phyloP scores from a whole-genome alignment of 2,329 filamentous ascomycete species.

The Fusarium sp. region DNA sequence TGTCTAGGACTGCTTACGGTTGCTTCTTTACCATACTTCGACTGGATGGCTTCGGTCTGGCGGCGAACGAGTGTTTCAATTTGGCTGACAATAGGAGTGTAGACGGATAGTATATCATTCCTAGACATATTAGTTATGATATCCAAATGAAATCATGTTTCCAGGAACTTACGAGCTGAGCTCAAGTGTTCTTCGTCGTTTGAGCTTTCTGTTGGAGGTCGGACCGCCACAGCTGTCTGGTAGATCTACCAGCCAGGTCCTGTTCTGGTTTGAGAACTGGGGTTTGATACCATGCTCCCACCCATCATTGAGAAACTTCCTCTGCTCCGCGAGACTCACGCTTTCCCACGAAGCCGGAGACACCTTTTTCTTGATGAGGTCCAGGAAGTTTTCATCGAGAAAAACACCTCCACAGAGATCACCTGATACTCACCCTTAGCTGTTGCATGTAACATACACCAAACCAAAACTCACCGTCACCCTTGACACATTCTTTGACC shows the following conservation, averaged over 20 bases:
- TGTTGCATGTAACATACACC: rapidly evolving
- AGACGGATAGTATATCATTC: conserved; percentile 42
- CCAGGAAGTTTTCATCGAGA: conserved; percentile 54
- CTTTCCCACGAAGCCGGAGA: background rate
- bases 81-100: conserved; percentile 35
- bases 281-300: conserved; percentile 51
- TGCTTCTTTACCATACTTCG: conserved; percentile 29
- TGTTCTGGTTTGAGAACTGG: conserved; percentile 36
- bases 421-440: conserved; percentile 38
- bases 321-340: background rate
- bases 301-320: conserved; percentile 39
- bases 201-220: background rate
- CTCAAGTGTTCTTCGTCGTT: conserved; percentile 3
- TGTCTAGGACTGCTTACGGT: conserved; percentile 39
- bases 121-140: background rate
- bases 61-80: conserved; percentile 40
- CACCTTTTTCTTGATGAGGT: conserved; percentile 46
- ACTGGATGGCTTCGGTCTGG: conserved; percentile 42
- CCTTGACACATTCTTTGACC: conserved; percentile 54
- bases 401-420: conserved; percentile 56
- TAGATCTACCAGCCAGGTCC: conserved; percentile 29
- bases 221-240: conserved; percentile 11
- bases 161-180: conserved; percentile 10
- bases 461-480: conserved; percentile 48
- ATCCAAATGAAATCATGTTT: too few species aligned